phyloP scores from a whole-genome alignment of 495 filamentous ascomycete genomes.

The Cercophora samala region DNA sequence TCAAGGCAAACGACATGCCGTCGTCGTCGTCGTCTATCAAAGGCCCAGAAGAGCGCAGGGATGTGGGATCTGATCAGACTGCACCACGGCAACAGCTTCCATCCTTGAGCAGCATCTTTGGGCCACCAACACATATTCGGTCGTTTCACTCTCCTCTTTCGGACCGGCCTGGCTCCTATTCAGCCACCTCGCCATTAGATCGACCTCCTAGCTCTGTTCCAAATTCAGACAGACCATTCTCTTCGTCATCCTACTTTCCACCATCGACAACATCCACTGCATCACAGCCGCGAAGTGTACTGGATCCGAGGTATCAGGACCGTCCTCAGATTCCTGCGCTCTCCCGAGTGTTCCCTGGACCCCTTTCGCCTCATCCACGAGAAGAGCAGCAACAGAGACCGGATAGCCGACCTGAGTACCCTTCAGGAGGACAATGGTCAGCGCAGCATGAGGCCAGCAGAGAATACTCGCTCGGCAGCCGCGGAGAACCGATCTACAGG shows the following conservation, averaged over 20 bases:
- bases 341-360: constrained; percentile 40
- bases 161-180: constrained; percentile 42
- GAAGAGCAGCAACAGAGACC: constrained; percentile 31
- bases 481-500: constrained; percentile 20
- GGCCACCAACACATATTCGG: constrained; percentile 38
- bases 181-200: constrained; percentile 44
- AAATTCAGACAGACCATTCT: constrained; percentile 31
- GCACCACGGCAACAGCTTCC: constrained; percentile 49
- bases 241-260: constrained; percentile 49
- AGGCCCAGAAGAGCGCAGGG: constrained; percentile 38
- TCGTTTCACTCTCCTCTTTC: constrained; percentile 44
- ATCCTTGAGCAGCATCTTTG: constrained; percentile 53
- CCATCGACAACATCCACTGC: constrained; percentile 24
- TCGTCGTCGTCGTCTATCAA: constrained; percentile 29
- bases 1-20: constrained; percentile 42
- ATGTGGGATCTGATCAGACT: constrained; percentile 24
- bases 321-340: constrained; percentile 40
- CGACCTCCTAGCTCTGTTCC: constrained; percentile 27
- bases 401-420: constrained; percentile 26
- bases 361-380: constrained; percentile 39
- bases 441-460: constrained; percentile 31
- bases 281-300: constrained; percentile 41
- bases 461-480: constrained; percentile 29
- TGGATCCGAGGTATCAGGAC: constrained; percentile 40
- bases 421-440: constrained; percentile 30